Conservation (phyloP, 2,329 filamentous ascomycete species). For the Fusarium irregulare region DNA sequence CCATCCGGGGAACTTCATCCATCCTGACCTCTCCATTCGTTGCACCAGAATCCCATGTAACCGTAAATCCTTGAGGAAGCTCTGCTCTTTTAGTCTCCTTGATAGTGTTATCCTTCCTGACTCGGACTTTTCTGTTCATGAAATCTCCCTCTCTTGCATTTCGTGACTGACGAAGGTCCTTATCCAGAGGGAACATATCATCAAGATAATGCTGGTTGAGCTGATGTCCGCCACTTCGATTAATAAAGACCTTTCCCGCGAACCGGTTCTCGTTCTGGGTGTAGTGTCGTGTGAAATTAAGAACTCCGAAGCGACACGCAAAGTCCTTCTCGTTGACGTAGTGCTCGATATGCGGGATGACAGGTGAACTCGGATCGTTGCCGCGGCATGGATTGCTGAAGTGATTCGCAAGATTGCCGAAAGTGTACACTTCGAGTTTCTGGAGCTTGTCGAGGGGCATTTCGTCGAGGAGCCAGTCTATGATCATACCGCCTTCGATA, state of each 20-base stretch:
- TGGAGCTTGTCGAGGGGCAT: slow-evolving; percentile 19
- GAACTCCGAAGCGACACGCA: slow-evolving; percentile 19
- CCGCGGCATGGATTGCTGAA: slow-evolving; percentile 30
- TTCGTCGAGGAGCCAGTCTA: slow-evolving; percentile 35
- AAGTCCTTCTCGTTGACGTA: slow-evolving; percentile 29
- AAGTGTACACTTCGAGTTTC: slow-evolving; percentile 35
- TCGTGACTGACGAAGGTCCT: background rate
- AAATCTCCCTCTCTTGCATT: slow-evolving; percentile 3
- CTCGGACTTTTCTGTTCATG: slow-evolving; percentile 7
- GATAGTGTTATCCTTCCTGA: slow-evolving; percentile 9
- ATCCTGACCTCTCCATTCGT: background rate
- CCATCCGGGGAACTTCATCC: slow-evolving; percentile 7
- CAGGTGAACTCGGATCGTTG: background rate
- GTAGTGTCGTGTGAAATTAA: slow-evolving; percentile 9
- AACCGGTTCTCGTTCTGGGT: slow-evolving; percentile 30
- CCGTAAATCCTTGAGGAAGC: background rate
- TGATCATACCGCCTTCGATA: slow-evolving; percentile 33
- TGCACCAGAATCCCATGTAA: background rate
- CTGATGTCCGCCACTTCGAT: slow-evolving; percentile 23
- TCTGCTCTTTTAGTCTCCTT: slow-evolving; percentile 7
- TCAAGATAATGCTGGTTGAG: slow-evolving; percentile 37
- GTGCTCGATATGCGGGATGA: slow-evolving; percentile 28
- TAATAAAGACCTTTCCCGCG: slow-evolving; percentile 28
- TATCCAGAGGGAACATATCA: slow-evolving; percentile 21
- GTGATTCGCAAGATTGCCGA: slow-evolving; percentile 32